Base-by-base conservation (phyloP, 1,284 basidiomycete genomes). In the Heterobasidion annosum region DNA sequence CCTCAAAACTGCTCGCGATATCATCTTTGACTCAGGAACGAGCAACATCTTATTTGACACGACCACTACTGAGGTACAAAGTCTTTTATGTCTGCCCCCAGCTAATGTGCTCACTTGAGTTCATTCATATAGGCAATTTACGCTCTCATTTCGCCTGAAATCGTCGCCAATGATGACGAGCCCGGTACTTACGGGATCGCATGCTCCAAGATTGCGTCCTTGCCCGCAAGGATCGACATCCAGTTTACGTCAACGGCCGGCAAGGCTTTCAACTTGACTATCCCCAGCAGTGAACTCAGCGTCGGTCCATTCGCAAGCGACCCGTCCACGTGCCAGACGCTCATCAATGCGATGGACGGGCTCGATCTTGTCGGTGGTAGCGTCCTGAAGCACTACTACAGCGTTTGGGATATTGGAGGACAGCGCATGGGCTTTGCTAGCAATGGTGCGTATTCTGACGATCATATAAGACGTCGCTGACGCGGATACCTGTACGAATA, bases 11-110 rank as follows among this genome's bases (percentile, higher is more conserved):
- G 58, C 61, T 13, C 40, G 40, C 13, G 8, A 59, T 40, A 69
- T 82, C 62, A 78, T 81, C 54, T 81, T 82, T 59, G 79, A 82
- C 63, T 76, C 74, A 54, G 79, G 80, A 44, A 81, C 78, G 12
- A 78, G 75, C 58, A 81, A 79, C 59, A 62, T 80, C 40, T 62
- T 79, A n/a, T 75, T 79, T 57, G 67, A 73, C 48, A 74, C 74
- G 13, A 63, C 65, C 50, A 78, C 74, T 33, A 67, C 79, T 10
- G 71, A 79, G 66, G 74, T 74, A 57, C 55, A 59, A 56, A 8
- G 46, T 34, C 25, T 45, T 33, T n/a, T 44, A 25, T 25, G 3
- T 25, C 25, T 25, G 25, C 25, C 25, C 25, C 4, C 25, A 25
- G 25, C 25, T 12, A 18, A 47, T 10, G 19, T 25, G n/a, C 15